Conservation (phyloP, 805 yeast genomes). For the Starmerella gropengiesseri region DNA sequence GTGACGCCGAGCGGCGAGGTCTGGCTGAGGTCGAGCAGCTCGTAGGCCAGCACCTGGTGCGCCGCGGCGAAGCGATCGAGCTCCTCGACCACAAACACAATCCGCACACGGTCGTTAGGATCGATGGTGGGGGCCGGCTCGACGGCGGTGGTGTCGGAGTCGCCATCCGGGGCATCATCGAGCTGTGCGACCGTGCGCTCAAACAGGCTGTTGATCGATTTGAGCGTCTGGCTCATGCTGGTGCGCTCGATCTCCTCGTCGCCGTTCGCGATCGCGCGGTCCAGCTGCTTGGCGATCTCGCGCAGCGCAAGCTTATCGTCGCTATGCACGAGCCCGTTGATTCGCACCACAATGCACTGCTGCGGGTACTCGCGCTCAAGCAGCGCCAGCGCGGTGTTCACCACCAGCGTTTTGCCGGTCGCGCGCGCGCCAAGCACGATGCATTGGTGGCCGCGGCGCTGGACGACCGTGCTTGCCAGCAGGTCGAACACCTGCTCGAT, state of each 20-base stretch:
- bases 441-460: slow-evolving; percentile 71
- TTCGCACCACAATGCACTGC: slow-evolving; percentile 48
- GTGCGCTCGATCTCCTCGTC: slow-evolving; percentile 26
- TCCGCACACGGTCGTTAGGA: slow-evolving; percentile 22
- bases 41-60: slow-evolving; percentile 77
- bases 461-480: slow-evolving; percentile 52
- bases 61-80: slow-evolving; percentile 64
- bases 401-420: slow-evolving; percentile 58
- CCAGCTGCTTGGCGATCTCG: slow-evolving; percentile 78
- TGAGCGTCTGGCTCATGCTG: slow-evolving; percentile 26
- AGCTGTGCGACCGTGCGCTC: slow-evolving; percentile 17
- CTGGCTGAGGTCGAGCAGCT: slow-evolving; percentile 78
- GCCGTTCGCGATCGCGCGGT: slow-evolving; percentile 32
- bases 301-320: slow-evolving; percentile 73
- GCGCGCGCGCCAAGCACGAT: slow-evolving; percentile 71
- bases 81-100: slow-evolving; percentile 74
- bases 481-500: slow-evolving; percentile 44
- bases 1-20: slow-evolving; percentile 59
- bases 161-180: slow-evolving; percentile 6
- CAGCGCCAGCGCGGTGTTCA: slow-evolving; percentile 45
- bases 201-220: slow-evolving; percentile 25
- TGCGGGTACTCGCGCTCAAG: slow-evolving; percentile 33
- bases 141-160: slow-evolving; percentile 1
- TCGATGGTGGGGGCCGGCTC: not conserved
- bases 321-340: slow-evolving; percentile 61